A percentile compares a stretch with the other conserved stretches of the same genome.
Conservation (phyloP, 2,329 filamentous ascomycete genomes). For the Tetracladium maxilliforme region DNA sequence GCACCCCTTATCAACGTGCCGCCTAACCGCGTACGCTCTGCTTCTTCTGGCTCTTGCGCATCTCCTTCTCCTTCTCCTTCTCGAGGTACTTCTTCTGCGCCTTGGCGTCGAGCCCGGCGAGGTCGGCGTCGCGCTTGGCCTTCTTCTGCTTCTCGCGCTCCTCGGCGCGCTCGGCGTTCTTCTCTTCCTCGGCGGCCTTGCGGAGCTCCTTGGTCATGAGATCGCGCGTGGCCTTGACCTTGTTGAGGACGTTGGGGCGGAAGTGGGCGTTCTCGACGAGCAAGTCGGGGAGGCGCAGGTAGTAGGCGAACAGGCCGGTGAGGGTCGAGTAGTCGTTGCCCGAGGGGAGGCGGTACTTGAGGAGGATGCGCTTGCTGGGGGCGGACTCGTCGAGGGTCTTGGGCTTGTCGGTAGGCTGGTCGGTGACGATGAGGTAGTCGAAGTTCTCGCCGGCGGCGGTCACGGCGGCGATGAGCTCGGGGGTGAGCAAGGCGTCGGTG, state of each 20-base stretch:
- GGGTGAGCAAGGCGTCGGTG: conserved; percentile 72
- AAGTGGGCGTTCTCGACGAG: conserved; percentile 70
- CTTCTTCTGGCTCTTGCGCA: conserved; percentile 47
- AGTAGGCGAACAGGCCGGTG: conserved; percentile 65
- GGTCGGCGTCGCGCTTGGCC: conserved; percentile 73
- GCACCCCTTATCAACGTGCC: no score
- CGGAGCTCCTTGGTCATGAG: conserved; percentile 67
- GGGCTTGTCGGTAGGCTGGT: conserved; percentile 81
- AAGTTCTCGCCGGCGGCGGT: conserved; percentile 65
- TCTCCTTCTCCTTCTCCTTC: conserved; percentile 64
- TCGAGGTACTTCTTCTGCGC: conserved; percentile 78
- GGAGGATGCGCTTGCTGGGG: conserved; percentile 74
- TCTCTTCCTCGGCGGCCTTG: conserved; percentile 64
- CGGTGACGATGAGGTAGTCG: conserved; percentile 78
- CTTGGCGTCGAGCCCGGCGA: conserved; percentile 64
- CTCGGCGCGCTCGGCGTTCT: conserved; percentile 60
- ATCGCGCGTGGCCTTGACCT: conserved; percentile 68
- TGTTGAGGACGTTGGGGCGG: conserved; percentile 78
- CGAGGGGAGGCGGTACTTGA: conserved; percentile 58
- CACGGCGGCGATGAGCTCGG: conserved; percentile 73
- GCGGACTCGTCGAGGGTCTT: conserved; percentile 68
- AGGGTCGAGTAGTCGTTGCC: conserved; percentile 45
- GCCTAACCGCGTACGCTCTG: no score
- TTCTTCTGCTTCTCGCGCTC: conserved; percentile 70
- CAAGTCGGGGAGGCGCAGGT: conserved; percentile 71